Conservation (phyloP, 1,284 basidiomycete genomes). For the Cystobasidium slooffiae region DNA sequence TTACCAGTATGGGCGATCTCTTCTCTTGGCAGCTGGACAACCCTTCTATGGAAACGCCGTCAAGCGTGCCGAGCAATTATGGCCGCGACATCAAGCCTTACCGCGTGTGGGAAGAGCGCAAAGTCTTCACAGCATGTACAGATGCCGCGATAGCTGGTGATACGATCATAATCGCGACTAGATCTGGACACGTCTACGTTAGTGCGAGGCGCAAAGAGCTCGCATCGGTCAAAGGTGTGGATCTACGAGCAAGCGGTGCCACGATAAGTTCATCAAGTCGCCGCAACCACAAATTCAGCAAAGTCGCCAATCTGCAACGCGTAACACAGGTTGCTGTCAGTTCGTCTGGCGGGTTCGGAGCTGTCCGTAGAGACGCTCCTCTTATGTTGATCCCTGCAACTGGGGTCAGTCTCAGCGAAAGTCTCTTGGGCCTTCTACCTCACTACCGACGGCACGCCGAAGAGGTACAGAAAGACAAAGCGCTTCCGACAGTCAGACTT, state of each 20-base stretch:
- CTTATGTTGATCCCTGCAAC: constrained; percentile 66
- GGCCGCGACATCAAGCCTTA: constrained; percentile 70
- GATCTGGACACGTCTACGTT: constrained; percentile 91
- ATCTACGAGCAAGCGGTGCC: constrained; percentile 45
- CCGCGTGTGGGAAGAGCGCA: constrained; percentile 86
- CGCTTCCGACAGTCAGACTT: neutral
- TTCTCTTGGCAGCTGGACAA: constrained; percentile 75
- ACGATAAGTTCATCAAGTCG: constrained; percentile 60
- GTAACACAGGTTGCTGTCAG: constrained; percentile 83
- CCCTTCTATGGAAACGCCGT: constrained; percentile 54
- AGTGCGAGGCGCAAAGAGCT: constrained; percentile 64
- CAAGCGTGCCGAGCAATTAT: constrained; percentile 15
- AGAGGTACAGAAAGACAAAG: neutral
- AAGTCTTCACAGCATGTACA: constrained; percentile 81
- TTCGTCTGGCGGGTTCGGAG: constrained; percentile 85
- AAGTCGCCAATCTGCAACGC: constrained; percentile 81
- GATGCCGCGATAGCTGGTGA: constrained; percentile 89
- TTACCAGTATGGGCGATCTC: constrained; percentile 86
- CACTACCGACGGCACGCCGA: constrained; percentile 55
- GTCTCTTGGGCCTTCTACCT: constrained; percentile 70
- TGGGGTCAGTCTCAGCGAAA: constrained; percentile 69
- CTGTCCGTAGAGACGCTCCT: constrained; percentile 74
- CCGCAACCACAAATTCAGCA: constrained; percentile 72
- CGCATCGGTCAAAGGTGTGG: constrained; percentile 46
- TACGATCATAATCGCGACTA: constrained; percentile 88